These are phyloP conservation scores for Megacollybia marginata DNA, from an alignment of 768 basidiomycete genomes.

Conservation along the genomic window DNA sequence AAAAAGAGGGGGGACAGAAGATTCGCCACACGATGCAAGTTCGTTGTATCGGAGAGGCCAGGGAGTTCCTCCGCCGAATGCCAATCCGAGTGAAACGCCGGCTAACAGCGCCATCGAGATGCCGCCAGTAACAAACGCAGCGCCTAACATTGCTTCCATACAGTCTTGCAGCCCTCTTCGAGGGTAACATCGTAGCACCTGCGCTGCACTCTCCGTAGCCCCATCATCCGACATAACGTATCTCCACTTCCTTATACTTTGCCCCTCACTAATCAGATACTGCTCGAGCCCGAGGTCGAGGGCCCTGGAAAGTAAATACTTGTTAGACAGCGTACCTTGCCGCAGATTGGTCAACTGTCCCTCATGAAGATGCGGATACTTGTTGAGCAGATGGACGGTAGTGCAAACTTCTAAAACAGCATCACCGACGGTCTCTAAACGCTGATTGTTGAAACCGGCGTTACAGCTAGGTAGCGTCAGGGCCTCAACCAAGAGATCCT, in stretches of 20 bases:
- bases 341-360: conserved; percentile 70
- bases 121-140: conserved; percentile 67
- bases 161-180: conserved; percentile 78
- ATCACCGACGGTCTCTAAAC: conserved; percentile 84
- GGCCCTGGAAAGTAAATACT: conserved; percentile 60
- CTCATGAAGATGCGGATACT: conserved; percentile 72
- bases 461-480: conserved; percentile 63
- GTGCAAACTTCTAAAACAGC: conserved; percentile 71
- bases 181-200: conserved; percentile 42
- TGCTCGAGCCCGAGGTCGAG: conserved; percentile 54
- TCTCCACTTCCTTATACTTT: conserved; percentile 51
- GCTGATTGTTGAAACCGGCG: conserved; percentile 72
- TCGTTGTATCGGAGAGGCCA: conserved; percentile 57
- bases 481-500: conserved; percentile 60
- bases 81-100: conserved; percentile 59
- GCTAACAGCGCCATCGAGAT: conserved; percentile 58
- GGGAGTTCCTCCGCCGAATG: conserved; percentile 62
- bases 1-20: conserved; percentile 39
- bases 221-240: conserved; percentile 34
- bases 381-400: conserved; percentile 71
- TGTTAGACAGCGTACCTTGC: conserved; percentile 60
- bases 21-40: conserved; percentile 7
- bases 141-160: conserved; percentile 82
- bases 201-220: conserved; percentile 19
- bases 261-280: conserved; percentile 55